A percentile compares a stretch with the other conserved stretches of the same genome.
Evolutionary conservation across 352 stramenopile genomes (phyloP).

Genomic region (Globisporangium emineosum): DNA sequence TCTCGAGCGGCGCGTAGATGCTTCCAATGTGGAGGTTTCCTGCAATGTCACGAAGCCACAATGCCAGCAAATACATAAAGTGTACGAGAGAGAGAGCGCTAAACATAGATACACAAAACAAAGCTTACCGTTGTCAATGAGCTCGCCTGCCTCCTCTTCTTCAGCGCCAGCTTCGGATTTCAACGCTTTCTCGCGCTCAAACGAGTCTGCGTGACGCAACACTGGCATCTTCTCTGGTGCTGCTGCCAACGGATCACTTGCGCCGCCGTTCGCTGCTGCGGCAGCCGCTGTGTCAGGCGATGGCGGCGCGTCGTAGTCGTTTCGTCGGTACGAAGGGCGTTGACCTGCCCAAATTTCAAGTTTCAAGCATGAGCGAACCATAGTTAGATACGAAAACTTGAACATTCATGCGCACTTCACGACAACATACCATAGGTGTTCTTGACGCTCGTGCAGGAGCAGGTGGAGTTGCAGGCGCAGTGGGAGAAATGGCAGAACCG

Average conservation of each 20-base stretch:
- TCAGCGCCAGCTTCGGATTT: constrained; percentile 32
- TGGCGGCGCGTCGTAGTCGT: constrained; percentile 77
- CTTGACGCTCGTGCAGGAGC: constrained; percentile 71
- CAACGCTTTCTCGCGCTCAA: constrained; percentile 41
- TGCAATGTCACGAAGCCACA: constrained; percentile 17
- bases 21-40: constrained; percentile 58
- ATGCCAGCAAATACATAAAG: not conserved
- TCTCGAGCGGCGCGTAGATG: constrained; percentile 74
- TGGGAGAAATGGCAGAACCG: constrained; percentile 87
- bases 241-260: constrained; percentile 22
- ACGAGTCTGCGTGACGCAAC: constrained; percentile 36
- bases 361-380: not conserved
- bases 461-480: constrained; percentile 85
- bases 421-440: constrained; percentile 75
- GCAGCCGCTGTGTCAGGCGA: constrained; percentile 42
- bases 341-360: constrained; percentile 37
- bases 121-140: constrained; percentile 55
- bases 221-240: constrained; percentile 41
- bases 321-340: constrained; percentile 74
- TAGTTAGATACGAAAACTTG: not conserved
- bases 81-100: not conserved
- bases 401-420: not conserved
- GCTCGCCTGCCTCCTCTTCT: constrained; percentile 73
- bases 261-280: not conserved
- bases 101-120: not conserved